These are phyloP conservation scores for Melastoma candidum DNA, from an alignment of 441 rosid species.

Conservation along the genomic window DNA sequence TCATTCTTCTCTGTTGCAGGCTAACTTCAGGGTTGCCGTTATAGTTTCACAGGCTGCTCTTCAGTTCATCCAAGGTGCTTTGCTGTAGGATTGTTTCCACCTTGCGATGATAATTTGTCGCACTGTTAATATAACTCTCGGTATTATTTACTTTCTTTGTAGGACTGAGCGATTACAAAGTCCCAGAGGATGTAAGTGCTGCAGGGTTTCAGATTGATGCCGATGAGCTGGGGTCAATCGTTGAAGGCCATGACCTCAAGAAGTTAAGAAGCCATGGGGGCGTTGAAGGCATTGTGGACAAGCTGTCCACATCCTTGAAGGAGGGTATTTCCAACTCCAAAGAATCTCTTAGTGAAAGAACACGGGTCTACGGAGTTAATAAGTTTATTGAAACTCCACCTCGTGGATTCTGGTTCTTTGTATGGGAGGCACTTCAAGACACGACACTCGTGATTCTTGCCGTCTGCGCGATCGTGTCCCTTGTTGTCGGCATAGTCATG, in stretches of 20 bases:
- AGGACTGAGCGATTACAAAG: conserved; percentile 73
- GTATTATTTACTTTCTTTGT: conserved; percentile 17
- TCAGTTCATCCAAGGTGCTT: conserved; percentile 59
- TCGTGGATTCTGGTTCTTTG: conserved; percentile 73
- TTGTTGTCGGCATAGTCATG: conserved; percentile 54
- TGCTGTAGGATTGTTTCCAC: conserved; percentile 11
- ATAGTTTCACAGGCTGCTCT: conserved; percentile 93
- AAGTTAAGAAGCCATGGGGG: background rate
- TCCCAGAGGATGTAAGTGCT: conserved; percentile 58
- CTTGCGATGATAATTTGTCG: conserved; percentile 1
- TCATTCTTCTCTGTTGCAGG: conserved; percentile 26
- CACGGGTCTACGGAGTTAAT: conserved; percentile 61
- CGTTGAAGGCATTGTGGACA: background rate
- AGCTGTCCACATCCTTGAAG: conserved; percentile 30
- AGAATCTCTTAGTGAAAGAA: conserved; percentile 31
- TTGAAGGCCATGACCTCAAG: conserved; percentile 66
- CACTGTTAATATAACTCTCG: conserved; percentile 6
- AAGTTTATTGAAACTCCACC: conserved; percentile 64
- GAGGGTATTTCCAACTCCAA: conserved; percentile 50
- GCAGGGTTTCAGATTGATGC: conserved; percentile 85
- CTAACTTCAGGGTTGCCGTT: conserved; percentile 70
- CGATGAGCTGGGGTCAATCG: conserved; percentile 76
- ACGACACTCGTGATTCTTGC: conserved; percentile 68
- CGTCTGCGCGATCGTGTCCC: conserved; percentile 49
- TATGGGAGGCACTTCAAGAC: conserved; percentile 75